Conservation (phyloP, 2,329 filamentous ascomycete genomes). For the Sarocladium oryzae region DNA sequence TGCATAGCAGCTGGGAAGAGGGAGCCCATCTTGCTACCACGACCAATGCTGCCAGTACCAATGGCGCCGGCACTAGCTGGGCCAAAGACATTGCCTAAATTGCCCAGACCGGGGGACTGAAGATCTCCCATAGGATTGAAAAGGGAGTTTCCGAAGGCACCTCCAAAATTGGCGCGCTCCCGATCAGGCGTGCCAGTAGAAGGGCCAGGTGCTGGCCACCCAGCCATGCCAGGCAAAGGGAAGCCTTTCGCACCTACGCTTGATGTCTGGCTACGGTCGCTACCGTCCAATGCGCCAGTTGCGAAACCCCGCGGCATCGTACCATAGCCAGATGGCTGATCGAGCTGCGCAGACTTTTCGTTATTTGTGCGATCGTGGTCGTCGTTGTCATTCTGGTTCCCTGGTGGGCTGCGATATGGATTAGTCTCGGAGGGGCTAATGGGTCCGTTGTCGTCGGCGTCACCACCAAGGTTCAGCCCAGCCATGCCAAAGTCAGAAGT, state of each 20-base stretch:
- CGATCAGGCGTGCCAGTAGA: conserved; percentile 63
- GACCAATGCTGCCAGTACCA: conserved; percentile 60
- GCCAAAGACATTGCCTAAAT: conserved; percentile 64
- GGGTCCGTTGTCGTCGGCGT: conserved; percentile 58
- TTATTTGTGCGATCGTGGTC: conserved; percentile 39
- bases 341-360: conserved; percentile 15
- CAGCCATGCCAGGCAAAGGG: conserved; percentile 54
- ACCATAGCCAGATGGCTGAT: conserved; percentile 46
- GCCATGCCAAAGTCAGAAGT: conserved; percentile 57
- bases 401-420: conserved; percentile 86
- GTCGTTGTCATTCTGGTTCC: conserved; percentile 63
- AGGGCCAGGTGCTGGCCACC: conserved; percentile 52
- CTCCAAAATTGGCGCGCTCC: conserved; percentile 49
- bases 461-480: conserved; percentile 49
- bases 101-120: conserved; percentile 65
- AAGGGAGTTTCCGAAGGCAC: conserved; percentile 70
- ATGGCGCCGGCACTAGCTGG: conserved; percentile 44
- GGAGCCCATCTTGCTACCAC: conserved; percentile 76
- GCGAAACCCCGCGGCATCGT: conserved; percentile 45
- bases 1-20: conserved; percentile 87
- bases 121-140: conserved; percentile 71
- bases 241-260: conserved; percentile 77
- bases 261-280: conserved; percentile 89
- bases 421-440: conserved; percentile 94
- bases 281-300: conserved; percentile 54